Evolutionary conservation across 768 basidiomycete genomes (phyloP), one percentile per base, ranked within the genome.

Genomic region (Psilocybe cyanescens): DNA sequence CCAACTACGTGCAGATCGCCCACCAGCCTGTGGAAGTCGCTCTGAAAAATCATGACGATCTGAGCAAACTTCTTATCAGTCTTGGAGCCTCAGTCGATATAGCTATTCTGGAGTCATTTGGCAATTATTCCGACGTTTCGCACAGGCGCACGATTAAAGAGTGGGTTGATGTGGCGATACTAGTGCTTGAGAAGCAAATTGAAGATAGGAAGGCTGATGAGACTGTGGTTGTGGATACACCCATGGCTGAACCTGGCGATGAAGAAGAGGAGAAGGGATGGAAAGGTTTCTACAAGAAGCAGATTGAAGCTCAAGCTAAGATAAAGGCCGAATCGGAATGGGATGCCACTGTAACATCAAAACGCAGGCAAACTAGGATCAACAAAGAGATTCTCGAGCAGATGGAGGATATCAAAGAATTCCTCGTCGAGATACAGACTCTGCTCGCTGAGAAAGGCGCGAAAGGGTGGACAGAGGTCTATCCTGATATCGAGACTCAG

Each of bases 401-500:
- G 2, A 62, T 68, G 45, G 65, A 70, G 24, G 76, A 76, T 12
- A 53, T 68, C 9, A 72, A 63, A 60, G 72, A 60, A 8, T 79
- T 76, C 62, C 70, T 78, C 16, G 28, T 66, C 9, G 78, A 79
- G 52, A 66, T 78, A 6, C 71, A 78, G 59, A 64, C 59, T 16
- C 51, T 75, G 2, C 74, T 81, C 14, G 58, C 66, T 5, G 69
- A 73, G 8, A 68, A 71, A 45, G 74, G 72, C 1, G 81, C 82
- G 12, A 82, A 82, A 62, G 68, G 76, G 0, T 82, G 81, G 79
- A 68, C 69, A 4, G 81, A 79, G 30, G 55, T 81, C 19, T 76
- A 76, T 58, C 74, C 79, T 0, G 67, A 71, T 9, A 61, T 66
- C 8, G 67, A 69, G 39, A 55, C 67, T 6, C 64, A 60, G 8